Evolutionary conservation across 805 yeast genomes (phyloP).

Genomic region (Nematodospora valgi): DNA sequence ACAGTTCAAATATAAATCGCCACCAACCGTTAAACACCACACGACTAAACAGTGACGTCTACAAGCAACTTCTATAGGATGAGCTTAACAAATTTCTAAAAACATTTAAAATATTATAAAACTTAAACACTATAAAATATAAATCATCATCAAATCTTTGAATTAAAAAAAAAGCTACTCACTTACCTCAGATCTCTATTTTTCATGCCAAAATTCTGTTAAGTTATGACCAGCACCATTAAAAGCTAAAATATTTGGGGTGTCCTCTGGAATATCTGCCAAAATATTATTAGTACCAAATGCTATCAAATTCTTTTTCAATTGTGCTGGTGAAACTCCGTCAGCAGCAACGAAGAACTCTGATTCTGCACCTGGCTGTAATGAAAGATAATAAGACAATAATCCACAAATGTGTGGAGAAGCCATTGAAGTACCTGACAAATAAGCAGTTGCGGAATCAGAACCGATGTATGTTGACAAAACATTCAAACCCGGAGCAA

Average conservation of each 20-base stretch:
- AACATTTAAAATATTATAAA: no score
- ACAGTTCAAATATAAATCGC: no score
- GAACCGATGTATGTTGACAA: constrained; percentile 83
- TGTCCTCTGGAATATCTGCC: constrained; percentile 62
- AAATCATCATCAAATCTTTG: no score
- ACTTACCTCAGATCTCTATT: constrained; percentile 1
- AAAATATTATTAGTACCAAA: constrained; percentile 62
- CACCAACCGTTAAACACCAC: no score
- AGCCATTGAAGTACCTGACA: constrained; percentile 98
- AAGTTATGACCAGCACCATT: constrained; percentile 80
- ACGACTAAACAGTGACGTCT: no score
- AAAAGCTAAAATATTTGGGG: constrained; percentile 74
- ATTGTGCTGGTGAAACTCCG: constrained; percentile 64
- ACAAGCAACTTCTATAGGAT: no score
- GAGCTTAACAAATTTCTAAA: no score
- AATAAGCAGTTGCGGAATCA: constrained; percentile 67
- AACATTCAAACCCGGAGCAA: constrained; percentile 93
- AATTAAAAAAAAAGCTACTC: no score
- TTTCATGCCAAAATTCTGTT: constrained; percentile 56
- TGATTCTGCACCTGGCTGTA: constrained; percentile 73
- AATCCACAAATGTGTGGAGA: constrained; percentile 95
- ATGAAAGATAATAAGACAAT: constrained; percentile 81
- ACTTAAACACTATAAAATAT: no score
- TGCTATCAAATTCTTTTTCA: constrained; percentile 71
- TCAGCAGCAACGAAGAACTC: constrained; percentile 54